These are phyloP conservation scores for Sporobolomyces roseus DNA, from an alignment of 768 basidiomycete species.

Conservation along the genomic window DNA sequence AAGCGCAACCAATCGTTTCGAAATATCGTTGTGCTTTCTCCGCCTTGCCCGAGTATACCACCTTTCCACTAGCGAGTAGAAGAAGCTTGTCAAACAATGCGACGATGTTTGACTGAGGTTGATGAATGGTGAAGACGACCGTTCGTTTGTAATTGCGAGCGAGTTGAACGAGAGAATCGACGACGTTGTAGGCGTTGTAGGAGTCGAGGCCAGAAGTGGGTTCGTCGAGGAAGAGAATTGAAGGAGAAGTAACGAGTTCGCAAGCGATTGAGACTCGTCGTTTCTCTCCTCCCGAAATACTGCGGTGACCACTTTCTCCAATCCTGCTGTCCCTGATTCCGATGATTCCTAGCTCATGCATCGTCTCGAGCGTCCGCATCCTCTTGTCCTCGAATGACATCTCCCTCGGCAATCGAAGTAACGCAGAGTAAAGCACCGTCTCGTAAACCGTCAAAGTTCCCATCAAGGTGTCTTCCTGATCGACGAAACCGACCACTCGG, in stretches of 20 bases:
- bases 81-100: constrained; percentile 89
- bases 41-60: constrained; percentile 79
- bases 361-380: constrained; percentile 85
- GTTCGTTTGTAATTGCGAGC: constrained; percentile 87
- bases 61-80: constrained; percentile 74
- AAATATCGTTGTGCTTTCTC: constrained; percentile 76
- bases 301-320: constrained; percentile 80
- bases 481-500: constrained; percentile 87
- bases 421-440: constrained; percentile 87
- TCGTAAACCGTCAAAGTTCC: constrained; percentile 96
- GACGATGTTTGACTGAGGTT: constrained; percentile 95
- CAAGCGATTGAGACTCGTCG: constrained; percentile 94
- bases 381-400: constrained; percentile 96
- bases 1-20: constrained; percentile 68
- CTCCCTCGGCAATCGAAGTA: constrained; percentile 82
- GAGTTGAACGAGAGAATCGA: constrained; percentile 79
- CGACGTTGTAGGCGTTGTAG: constrained; percentile 90
- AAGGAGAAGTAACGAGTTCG: constrained; percentile 94
- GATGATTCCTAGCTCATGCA: constrained; percentile 91
- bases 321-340: constrained; percentile 85
- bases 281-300: constrained; percentile 97
- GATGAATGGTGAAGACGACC: constrained; percentile 95
- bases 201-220: constrained; percentile 95
- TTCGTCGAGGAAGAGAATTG: constrained; percentile 92
- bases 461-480: constrained; percentile 98